Base-by-base conservation (phyloP, 192 early-diverging fungal species). In the Mortierella claussenii region DNA sequence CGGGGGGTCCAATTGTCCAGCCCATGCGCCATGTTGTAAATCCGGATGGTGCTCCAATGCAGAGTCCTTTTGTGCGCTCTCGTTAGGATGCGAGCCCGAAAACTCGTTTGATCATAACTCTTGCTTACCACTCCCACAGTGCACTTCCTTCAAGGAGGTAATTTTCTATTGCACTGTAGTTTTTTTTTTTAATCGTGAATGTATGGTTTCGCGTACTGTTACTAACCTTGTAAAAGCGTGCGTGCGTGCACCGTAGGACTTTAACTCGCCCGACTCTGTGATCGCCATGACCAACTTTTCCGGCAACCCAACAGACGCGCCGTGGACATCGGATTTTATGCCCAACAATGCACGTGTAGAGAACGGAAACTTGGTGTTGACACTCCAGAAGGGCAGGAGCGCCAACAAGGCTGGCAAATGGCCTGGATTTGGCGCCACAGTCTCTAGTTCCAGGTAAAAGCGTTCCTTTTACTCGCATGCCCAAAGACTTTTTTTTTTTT, bases 11-110 rank as follows among this genome's bases (percentile, higher is more conserved):
- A 76, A 58, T 13, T 82, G 81, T 48, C 81, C 81, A 5, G 47
- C 78, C 48, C 70, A 82, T n/a, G 78, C 81, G n/a, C 81, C 78
- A 11, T 82, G 81, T 31, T 82, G 81, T 51, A 68, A 82, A 54
- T 65, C 53, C 2, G 81, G 81, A 23, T 81, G 70, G 70, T 81
- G 79, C 17, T 69, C 80, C 20, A 78, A 78, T 42, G 73, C 73
- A 37, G 52, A 59, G 23, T 67, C 66, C 7, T 81, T 76, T 48
- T 81, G 80, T 36, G 44, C 73, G 17, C 30, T 69, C 1, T 62
- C 65, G 13, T 42, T 69, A 27, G 81, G 81, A 27, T 82, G 78
- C 44, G 57, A 82, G 34, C 64, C 81, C 10, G 76, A 64, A 40
- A 82, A 82, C 43, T 82, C 81, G 4, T 76, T 70, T 46, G 47